A percentile compares a stretch with the other conserved stretches of the same genome.
Evolutionary conservation across 1,284 basidiomycete species (phyloP).

Genomic region (Meripilus lineatus): DNA sequence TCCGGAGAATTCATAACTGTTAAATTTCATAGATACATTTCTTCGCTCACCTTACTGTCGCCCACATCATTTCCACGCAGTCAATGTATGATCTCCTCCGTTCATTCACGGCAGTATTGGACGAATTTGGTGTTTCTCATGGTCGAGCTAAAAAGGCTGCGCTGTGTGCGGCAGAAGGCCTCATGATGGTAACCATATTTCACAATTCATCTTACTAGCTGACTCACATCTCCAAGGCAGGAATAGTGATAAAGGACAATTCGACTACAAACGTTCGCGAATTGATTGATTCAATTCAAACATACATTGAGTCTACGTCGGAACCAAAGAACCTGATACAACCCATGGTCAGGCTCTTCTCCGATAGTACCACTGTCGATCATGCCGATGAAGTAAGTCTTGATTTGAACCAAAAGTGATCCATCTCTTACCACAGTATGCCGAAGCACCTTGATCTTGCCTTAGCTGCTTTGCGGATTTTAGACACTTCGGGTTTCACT

Average conservation of each 20-base stretch:
- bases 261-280: constrained; percentile 48
- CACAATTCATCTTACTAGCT: no score
- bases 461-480: constrained; percentile 47
- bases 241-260: constrained; percentile 48
- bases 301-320: constrained; percentile 56
- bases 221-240: constrained; percentile 52
- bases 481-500: constrained; percentile 53
- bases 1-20: constrained; percentile 1
- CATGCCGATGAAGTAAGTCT: constrained; percentile 53
- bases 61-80: constrained; percentile 67
- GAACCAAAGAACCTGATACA: constrained; percentile 59
- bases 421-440: neutral
- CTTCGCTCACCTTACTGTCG: constrained; percentile 80
- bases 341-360: constrained; percentile 48
- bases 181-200: constrained; percentile 64
- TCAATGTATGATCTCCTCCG: constrained; percentile 77
- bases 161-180: constrained; percentile 82
- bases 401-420: neutral
- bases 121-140: constrained; percentile 88
- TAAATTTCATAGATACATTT: constrained; percentile 68
- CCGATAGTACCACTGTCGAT: constrained; percentile 37
- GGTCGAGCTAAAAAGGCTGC: constrained; percentile 82
- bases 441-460: constrained; percentile 59
- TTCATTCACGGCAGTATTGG: constrained; percentile 80
- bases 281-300: constrained; percentile 61